phyloP scores from a whole-genome alignment of 441 rosid genomes.

The Cnidoscolus chayamansa region DNA sequence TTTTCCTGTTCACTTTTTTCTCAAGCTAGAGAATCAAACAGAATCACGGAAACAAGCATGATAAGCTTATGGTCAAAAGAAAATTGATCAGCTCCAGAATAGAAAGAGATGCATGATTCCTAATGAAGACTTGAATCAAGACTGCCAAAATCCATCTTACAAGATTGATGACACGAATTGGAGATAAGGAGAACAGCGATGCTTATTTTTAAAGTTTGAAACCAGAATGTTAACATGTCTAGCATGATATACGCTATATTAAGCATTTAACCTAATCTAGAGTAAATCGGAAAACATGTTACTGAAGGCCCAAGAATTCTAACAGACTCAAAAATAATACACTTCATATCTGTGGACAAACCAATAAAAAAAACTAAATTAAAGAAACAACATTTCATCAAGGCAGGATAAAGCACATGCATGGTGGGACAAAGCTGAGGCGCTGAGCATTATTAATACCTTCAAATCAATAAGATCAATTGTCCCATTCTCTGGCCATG shows the following conservation, averaged over 20 bases:
- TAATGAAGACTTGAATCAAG: neutral
- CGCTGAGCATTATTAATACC: constrained; percentile 37
- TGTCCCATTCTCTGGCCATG: constrained; percentile 88
- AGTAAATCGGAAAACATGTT: neutral
- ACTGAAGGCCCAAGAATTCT: neutral
- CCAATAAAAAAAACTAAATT: neutral
- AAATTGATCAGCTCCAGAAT: neutral
- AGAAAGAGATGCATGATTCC: neutral
- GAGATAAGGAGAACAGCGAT: neutral
- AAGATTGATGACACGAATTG: neutral
- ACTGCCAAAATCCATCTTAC: neutral
- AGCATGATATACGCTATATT: neutral
- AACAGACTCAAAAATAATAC: neutral
- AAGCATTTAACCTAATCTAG: neutral
- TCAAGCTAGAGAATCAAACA: neutral
- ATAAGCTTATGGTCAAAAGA: neutral
- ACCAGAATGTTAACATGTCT: neutral
- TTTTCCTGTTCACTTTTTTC: constrained; percentile 2
- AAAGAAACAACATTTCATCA: constrained; percentile 10
- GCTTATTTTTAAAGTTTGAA: neutral
- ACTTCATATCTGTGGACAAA: neutral
- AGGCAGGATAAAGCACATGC: constrained; percentile 1
- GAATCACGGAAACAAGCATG: neutral
- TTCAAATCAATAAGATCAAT: constrained; percentile 79
- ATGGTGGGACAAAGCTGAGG: constrained; percentile 8